Evolutionary conservation across 1,284 basidiomycete genomes (phyloP).

Genomic region (Agaricales sp.): DNA sequence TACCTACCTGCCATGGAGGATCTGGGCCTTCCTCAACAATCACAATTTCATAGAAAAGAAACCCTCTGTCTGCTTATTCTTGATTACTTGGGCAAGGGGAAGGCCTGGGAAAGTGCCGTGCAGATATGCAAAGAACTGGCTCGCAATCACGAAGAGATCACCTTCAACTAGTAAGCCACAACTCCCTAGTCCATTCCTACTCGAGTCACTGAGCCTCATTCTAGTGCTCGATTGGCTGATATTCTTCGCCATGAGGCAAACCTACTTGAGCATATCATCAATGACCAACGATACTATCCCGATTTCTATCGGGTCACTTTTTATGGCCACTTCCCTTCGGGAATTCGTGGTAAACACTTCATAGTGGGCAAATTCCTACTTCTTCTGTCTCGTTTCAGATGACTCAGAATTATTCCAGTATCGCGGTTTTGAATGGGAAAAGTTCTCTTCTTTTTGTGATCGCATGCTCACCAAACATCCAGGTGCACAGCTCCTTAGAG

Average conservation of each 20-base stretch:
- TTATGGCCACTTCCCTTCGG: constrained; percentile 82
- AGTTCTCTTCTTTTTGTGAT: constrained; percentile 83
- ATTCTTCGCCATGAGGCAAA: constrained; percentile 79
- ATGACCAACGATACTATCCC: constrained; percentile 74
- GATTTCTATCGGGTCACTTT: constrained; percentile 94
- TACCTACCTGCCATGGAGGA: constrained; percentile 82
- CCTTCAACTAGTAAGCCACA: constrained; percentile 79
- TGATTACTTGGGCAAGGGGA: constrained; percentile 90
- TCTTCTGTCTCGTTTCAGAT: constrained; percentile 6
- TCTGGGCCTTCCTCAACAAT: constrained; percentile 83
- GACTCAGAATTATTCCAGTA: constrained; percentile 60
- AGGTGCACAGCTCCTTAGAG: constrained; percentile 73
- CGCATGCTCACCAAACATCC: constrained; percentile 90
- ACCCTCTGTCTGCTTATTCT: constrained; percentile 78
- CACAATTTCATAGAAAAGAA: constrained; percentile 91
- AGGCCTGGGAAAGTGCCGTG: constrained; percentile 92
- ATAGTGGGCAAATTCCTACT: constrained; percentile 41
- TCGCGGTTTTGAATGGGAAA: constrained; percentile 88
- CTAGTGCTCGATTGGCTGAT: constrained; percentile 70
- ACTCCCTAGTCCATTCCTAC: constrained; percentile 2
- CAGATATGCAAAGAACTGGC: constrained; percentile 89
- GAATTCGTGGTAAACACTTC: constrained; percentile 80
- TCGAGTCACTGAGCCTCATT: constrained; percentile 8
- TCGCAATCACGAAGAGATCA: constrained; percentile 74
- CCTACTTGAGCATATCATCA: constrained; percentile 76